Evolutionary conservation across 1,139 yeast species (phyloP).

Genomic region (Entelexis sorbosivorans): DNA sequence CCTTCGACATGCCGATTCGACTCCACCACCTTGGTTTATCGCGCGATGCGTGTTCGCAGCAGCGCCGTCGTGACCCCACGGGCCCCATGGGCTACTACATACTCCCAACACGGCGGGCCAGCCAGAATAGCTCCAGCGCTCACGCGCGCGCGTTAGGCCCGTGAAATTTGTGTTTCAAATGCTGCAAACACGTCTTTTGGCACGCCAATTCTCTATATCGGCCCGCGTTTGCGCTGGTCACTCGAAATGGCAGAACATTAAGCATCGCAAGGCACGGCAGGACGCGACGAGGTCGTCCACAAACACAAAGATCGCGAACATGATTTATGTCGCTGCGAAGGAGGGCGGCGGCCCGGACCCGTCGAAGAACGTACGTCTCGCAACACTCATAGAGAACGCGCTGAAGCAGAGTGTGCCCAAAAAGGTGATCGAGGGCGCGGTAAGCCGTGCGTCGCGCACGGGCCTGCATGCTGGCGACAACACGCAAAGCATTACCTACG

Average conservation of each 20-base stretch:
- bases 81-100: background rate
- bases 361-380: constrained; percentile 51
- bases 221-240: constrained; percentile 46
- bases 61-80: background rate
- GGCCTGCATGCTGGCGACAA: constrained; percentile 34
- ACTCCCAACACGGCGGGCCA: background rate
- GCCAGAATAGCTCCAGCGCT: no score
- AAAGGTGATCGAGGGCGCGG: constrained; percentile 73
- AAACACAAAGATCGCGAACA: constrained; percentile 60
- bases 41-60: background rate
- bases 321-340: constrained; percentile 63
- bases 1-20: constrained; percentile 17
- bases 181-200: background rate
- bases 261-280: constrained; percentile 87
- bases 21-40: background rate
- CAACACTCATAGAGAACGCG: constrained; percentile 70
- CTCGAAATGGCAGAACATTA: constrained; percentile 89
- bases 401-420: constrained; percentile 68
- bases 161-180: background rate
- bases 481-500: constrained; percentile 48
- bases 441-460: constrained; percentile 59
- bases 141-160: no score
- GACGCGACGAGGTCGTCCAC: constrained; percentile 67
- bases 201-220: background rate
- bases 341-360: constrained; percentile 65